Evolutionary conservation across 805 yeast species (phyloP), one percentile per base, ranked within the genome.

Genomic region (Osmozyma mogii): DNA sequence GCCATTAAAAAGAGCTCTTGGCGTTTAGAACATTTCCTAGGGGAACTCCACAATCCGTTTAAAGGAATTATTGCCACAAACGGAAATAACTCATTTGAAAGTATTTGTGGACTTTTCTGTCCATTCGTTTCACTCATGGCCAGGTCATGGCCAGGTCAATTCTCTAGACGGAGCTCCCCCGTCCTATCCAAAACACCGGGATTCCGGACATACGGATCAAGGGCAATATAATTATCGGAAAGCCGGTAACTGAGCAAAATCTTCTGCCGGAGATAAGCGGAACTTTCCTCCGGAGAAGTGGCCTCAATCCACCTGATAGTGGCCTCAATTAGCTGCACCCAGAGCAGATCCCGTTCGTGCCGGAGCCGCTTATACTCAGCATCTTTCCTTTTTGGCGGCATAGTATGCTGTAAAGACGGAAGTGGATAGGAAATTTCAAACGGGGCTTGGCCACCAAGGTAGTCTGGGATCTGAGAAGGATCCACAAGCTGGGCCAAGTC

Each of bases 141-240:
- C n/a, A n/a, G n/a, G n/a, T n/a, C n/a, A n/a, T n/a, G n/a, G n/a
- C n/a, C n/a, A n/a, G n/a, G n/a, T n/a, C n/a, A n/a, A n/a, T n/a
- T n/a, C n/a, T n/a, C n/a, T n/a, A n/a, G n/a, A n/a, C n/a, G n/a
- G n/a, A n/a, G n/a, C n/a, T n/a, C n/a, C n/a, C n/a, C n/a, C n/a
- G n/a, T 63, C 45, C 95, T 72, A 56, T 92, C 98, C 48, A 75
- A 84, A 23, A 77, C 60, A 22, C 87, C 75, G 40, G 87, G 76
- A 24, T 80, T 75, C 54, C 98, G 77, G 28, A 85, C 54, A 41
- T 81, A 87, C 1, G 92, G 89, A 49, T 92, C 97, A 32, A 84
- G 55, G 28, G 59, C 52, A 49, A 72, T 67, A 57, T 80, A 88
- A 49, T 82, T 83, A 17, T 65, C 58, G 6, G 78, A 61, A 28